Evolutionary conservation across 352 stramenopile genomes (phyloP), one percentile per base, ranked within the genome.

Genomic region (Globisporangium megalacanthum): DNA sequence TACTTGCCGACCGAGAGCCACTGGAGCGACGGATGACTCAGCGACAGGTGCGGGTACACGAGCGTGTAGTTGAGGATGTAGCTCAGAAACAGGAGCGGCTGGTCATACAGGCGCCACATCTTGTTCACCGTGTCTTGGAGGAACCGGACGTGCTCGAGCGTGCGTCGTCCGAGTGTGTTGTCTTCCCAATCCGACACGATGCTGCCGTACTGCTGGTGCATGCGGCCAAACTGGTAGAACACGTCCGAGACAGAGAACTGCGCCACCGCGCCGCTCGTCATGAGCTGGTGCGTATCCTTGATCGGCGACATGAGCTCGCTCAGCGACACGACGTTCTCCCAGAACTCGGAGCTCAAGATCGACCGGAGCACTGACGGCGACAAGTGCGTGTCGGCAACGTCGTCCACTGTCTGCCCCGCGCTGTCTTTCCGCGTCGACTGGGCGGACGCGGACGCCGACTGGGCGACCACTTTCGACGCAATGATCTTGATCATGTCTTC

Each of bases 401-500:
- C 77, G 49, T 82, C 75, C 19, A 72, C 56, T 4, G 70, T 69
- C 29, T 76, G 74, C 19, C 63, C 73, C 14, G 68, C 64, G 15
- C 70, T 83, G 53, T 79, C 69, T 69, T 85, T 80, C 8, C 77
- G 52, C 46, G 47, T 31, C 22, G 50, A 45, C 31, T 64, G 70
- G 25, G 20, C 29, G 51, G 14, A 45, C 8, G 44, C 4, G 10
- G 29, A 29, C 5, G 41, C 17, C 19, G 70, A 66, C 49, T 69
- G 73, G 29, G 67, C 59, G 25, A 76, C 52, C 41, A 83, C 73
- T 59, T 86, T 86, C 0, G 71, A 75, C 5, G 79, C 72, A 37
- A 92, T 86, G 45, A 88, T 87, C 62, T 92, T 92, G 63, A 92
- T 87, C 79, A 88, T 85, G 42, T 92, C 81, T 65, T 89, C 79